These are phyloP conservation scores for Cornus controversa DNA, from an alignment of 148 eudicot genomes.

Conservation along the genomic window DNA sequence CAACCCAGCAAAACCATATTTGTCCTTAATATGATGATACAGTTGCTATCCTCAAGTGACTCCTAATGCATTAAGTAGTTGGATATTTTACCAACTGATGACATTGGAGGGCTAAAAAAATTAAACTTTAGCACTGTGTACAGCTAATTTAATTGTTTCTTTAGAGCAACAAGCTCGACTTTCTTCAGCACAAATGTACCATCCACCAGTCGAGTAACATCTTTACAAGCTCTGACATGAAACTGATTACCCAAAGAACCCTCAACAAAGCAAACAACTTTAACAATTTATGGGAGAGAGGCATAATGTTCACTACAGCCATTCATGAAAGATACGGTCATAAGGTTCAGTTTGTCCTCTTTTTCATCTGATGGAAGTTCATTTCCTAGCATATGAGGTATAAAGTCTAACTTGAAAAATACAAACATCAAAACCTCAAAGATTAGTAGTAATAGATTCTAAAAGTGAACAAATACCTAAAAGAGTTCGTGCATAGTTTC, in stretches of 20 bases:
- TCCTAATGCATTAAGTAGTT: not conserved
- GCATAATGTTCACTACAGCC: not conserved
- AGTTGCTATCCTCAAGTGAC: not conserved
- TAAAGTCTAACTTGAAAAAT: not conserved
- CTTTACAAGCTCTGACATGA: conserved; percentile 1
- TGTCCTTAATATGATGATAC: not conserved
- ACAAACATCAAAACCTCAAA: not conserved
- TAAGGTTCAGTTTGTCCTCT: not conserved
- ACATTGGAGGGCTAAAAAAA: not conserved
- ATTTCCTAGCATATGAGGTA: not conserved
- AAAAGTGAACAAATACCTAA: not conserved
- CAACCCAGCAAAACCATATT: not conserved
- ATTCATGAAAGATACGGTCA: not conserved
- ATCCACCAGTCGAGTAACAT: not conserved
- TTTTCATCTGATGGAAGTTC: not conserved
- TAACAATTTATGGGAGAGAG: not conserved
- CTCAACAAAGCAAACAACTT: not conserved
- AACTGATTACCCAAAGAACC: not conserved
- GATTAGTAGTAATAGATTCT: not conserved
- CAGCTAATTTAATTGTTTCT: not conserved
- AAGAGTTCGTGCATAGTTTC: not conserved
- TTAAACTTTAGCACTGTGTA: not conserved
- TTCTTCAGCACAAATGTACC: not conserved
- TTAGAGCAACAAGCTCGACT: not conserved
- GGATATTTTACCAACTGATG: not conserved